A percentile compares a stretch with the other conserved stretches of the same genome.
These are phyloP conservation scores for Fusarium nanum DNA, from an alignment of 2,329 filamentous ascomycete species.

Conservation along the genomic window DNA sequence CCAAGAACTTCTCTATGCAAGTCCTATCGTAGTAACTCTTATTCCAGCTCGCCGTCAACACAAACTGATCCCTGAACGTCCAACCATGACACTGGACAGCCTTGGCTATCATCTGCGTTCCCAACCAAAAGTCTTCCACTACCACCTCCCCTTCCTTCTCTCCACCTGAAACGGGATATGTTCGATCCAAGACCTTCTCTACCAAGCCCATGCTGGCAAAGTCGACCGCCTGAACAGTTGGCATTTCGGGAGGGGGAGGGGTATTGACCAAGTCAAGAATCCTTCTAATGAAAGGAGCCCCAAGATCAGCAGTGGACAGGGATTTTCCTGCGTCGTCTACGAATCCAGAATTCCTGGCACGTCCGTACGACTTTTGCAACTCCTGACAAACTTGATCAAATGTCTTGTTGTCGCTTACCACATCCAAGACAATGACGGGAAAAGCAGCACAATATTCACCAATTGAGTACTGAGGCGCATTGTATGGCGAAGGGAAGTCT, in stretches of 20 bases:
- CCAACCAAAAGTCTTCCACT: conserved; percentile 45
- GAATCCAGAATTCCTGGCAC: conserved; percentile 45
- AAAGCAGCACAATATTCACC: conserved; percentile 37
- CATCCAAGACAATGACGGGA: conserved; percentile 20
- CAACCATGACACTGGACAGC: conserved; percentile 47
- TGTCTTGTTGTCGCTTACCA: conserved; percentile 23
- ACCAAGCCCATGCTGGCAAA: conserved; percentile 45
- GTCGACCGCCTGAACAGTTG: conserved; percentile 48
- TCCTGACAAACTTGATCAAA: conserved; percentile 42
- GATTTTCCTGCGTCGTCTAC: conserved; percentile 38
- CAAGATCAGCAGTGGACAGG: conserved; percentile 24
- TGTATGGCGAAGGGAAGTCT: conserved; percentile 45
- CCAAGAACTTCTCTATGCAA: conserved; percentile 44
- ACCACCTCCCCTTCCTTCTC: conserved; percentile 32
- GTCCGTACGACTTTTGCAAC: conserved; percentile 43
- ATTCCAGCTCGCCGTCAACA: conserved; percentile 49
- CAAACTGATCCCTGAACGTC: conserved; percentile 50
- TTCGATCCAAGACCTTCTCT: conserved; percentile 43
- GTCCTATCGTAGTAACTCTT: conserved; percentile 46
- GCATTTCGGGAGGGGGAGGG: conserved; percentile 27
- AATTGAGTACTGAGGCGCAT: conserved; percentile 41
- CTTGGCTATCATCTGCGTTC: conserved; percentile 49
- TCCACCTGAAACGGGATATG: conserved; percentile 32
- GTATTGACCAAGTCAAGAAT: conserved; percentile 29
- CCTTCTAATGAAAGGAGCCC: conserved; percentile 28